Evolutionary conservation across 768 basidiomycete genomes (phyloP).

Genomic region (Russula foetens): DNA sequence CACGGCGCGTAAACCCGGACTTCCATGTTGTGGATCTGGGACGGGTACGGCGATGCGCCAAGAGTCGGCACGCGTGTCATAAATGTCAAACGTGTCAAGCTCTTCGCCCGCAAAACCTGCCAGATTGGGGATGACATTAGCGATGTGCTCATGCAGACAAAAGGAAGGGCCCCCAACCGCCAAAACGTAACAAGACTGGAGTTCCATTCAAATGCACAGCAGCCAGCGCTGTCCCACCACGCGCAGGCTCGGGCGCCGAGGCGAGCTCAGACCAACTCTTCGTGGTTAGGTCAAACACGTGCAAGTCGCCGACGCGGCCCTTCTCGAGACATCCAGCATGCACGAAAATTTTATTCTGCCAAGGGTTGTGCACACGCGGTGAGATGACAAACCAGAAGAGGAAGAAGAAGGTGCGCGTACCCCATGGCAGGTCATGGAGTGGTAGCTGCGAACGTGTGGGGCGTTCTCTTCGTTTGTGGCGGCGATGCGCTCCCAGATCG

Average conservation of each 20-base stretch:
- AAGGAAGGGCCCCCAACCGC: constrained; percentile 22
- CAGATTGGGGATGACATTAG: neutral
- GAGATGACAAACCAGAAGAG: no score
- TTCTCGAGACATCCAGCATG: constrained; percentile 35
- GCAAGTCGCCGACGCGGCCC: constrained; percentile 28
- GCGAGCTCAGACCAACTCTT: constrained; percentile 24
- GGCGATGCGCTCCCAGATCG: constrained; percentile 18
- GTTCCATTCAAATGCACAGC: constrained; percentile 19
- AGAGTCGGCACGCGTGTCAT: constrained; percentile 25
- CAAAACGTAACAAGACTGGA: constrained; percentile 32
- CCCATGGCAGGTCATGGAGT: constrained; percentile 22
- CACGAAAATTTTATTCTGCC: constrained; percentile 27
- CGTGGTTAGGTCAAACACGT: constrained; percentile 28
- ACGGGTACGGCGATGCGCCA: constrained; percentile 17
- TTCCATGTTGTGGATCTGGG: constrained; percentile 25
- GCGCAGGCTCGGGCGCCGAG: constrained; percentile 31
- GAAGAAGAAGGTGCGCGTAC: neutral
- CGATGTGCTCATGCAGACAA: no score
- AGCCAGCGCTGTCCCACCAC: constrained; percentile 35
- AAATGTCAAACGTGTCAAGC: constrained; percentile 33
- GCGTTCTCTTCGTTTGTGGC: constrained; percentile 26
- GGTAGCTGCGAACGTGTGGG: constrained; percentile 32
- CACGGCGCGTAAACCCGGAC: constrained; percentile 30
- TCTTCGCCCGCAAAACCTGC: constrained; percentile 32
- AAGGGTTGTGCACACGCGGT: no score